A percentile compares a stretch with the other conserved stretches of the same genome.
These are phyloP conservation scores for Pleurotus tuoliensis DNA, from an alignment of 768 basidiomycete species.

Conservation along the genomic window DNA sequence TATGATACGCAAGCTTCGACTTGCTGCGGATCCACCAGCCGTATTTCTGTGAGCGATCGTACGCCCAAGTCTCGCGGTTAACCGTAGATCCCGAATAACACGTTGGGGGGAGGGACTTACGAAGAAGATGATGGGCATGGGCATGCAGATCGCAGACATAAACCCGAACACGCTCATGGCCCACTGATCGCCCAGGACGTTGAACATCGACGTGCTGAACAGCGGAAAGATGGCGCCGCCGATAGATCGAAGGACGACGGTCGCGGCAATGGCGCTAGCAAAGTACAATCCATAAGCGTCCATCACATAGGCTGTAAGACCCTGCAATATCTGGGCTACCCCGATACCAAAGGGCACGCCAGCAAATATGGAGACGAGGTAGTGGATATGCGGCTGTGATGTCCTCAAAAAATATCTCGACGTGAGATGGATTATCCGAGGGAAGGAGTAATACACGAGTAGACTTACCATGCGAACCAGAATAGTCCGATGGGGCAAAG, in stretches of 20 bases:
- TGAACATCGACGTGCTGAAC: conserved; percentile 50
- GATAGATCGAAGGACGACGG: conserved; percentile 60
- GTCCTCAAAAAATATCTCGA: conserved; percentile 34
- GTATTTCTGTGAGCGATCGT: conserved; percentile 36
- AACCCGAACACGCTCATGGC: conserved; percentile 54
- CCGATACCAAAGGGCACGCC: conserved; percentile 65
- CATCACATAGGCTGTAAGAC: conserved; percentile 68
- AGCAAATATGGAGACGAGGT: conserved; percentile 65
- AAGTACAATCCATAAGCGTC: conserved; percentile 65
- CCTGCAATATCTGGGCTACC: conserved; percentile 61
- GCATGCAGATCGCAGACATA: conserved; percentile 46
- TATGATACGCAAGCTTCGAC: conserved; percentile 41
- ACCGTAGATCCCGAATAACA: not conserved
- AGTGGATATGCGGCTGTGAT: conserved; percentile 47
- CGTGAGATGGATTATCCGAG: not conserved
- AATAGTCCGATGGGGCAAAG: conserved; percentile 56
- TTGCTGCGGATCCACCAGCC: conserved; percentile 43
- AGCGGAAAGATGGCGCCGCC: conserved; percentile 64
- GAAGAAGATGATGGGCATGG: conserved; percentile 54
- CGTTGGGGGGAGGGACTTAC: conserved; percentile 27
- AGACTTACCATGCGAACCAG: conserved; percentile 60
- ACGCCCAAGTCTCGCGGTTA: not conserved
- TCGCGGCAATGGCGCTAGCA: conserved; percentile 66
- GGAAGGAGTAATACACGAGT: not conserved
- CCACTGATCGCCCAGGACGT: conserved; percentile 48